Evolutionary conservation across 1,284 basidiomycete genomes (phyloP), one percentile per base, ranked within the genome.

Genomic region (Pseudozyma pruni): DNA sequence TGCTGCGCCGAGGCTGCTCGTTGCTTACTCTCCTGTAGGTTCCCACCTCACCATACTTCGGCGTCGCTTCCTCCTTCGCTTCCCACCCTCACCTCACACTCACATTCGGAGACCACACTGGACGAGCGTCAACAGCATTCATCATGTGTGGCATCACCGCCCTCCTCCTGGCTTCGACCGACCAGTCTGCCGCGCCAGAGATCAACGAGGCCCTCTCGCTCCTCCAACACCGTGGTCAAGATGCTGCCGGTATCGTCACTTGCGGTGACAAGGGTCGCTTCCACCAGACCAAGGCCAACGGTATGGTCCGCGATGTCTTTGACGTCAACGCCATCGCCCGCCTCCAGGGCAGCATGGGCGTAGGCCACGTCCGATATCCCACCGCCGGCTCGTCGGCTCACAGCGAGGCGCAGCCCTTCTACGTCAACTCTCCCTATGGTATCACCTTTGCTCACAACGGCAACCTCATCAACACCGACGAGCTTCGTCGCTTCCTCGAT

Each of bases 361-460:
- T 99, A 59, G 96, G 96, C 1, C 96, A 99, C 84, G 94, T 80
- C 38, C 72, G 80, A 37, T 81, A 99, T 85, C 96, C 96, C 23
- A 98, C 96, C 66, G 96, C 96, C 50, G 96, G 96, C 51, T 94
- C 92, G 80, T 96, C 94, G 53, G 92, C 94, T 59, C 68, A 97
- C 76, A 90, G 94, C n/a, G 96, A 99, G 83, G 94, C 96, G 5
- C 96, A 99, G 83, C 96, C 96, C 2, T 99, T 99, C 87, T 99
- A 99, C 83, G 96, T 99, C 78, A 98, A 98, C 86, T 95, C 93
- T 19, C 96, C 96, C 9, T 97, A 96, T 82, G 96, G 96, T 56
- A 97, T 99, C 81, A 93, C 94, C 61, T 92, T 99, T 83, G 95
- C 93, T 31, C 96, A 99, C 86, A 99, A 99, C 85, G 96, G 96